These are phyloP conservation scores for Xylaria nigripes DNA, from an alignment of 495 filamentous ascomycete genomes.

Conservation along the genomic window DNA sequence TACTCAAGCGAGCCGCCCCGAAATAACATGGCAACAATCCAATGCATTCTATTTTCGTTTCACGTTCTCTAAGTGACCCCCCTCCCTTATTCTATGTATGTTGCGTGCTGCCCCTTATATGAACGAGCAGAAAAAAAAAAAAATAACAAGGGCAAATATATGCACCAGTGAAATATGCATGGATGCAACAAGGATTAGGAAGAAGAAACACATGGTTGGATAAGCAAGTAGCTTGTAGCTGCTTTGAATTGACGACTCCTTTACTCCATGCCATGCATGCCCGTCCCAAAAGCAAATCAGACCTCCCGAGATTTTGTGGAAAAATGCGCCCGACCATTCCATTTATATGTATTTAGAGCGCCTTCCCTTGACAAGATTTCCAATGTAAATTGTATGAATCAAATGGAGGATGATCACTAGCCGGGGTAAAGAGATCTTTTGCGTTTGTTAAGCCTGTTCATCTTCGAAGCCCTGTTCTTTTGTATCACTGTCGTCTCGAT, in stretches of 20 bases:
- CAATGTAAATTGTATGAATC: too few relatives aligned
- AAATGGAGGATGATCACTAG: not conserved
- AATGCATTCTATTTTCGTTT: not conserved
- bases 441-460: constrained; percentile 2
- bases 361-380: too few relatives aligned
- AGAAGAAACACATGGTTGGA: not conserved
- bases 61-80: not conserved
- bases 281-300: not conserved
- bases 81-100: not conserved
- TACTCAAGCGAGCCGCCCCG: too few relatives aligned
- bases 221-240: not conserved
- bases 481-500: constrained; percentile 24
- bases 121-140: not conserved
- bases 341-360: too few relatives aligned
- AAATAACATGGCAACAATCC: not conserved
- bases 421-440: not conserved
- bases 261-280: constrained; percentile 7
- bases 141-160: not conserved
- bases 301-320: not conserved
- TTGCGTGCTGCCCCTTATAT: not conserved
- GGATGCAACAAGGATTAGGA: not conserved
- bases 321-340: not conserved
- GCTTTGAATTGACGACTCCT: not conserved
- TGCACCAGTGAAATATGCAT: too few relatives aligned
- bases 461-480: constrained; percentile 16